Evolutionary conservation across 306 rosid genomes (phyloP), one percentile per base, ranked within the genome.

Genomic region (Prunus padus): DNA sequence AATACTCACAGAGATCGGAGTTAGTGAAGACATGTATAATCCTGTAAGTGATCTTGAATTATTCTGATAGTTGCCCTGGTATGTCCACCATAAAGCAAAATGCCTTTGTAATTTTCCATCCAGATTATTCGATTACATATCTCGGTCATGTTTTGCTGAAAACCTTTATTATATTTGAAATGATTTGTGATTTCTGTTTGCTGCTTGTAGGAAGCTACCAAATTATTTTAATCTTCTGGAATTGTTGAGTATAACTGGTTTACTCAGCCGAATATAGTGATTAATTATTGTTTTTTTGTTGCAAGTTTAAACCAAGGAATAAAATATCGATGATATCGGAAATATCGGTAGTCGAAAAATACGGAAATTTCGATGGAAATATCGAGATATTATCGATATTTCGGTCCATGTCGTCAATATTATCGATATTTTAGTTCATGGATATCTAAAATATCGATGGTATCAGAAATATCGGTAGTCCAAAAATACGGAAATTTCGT

Each of bases 1-100:
- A n/a, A 12, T 81, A 73, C 93, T 95, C 68, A 64, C 63, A 2
- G 92, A 90, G 84, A 72, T 90, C 62, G 99, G 99, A 87, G 71
- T 95, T 67, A 86, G 79, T 40, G 92, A 92, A 81, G 99, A 95
- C 82, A 85, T 95, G 99, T 92, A 90, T 82, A 79, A 87, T 84
- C 99, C 97, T 91, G 97, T 93, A 91, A 88, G 97, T 93, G 81
- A 63, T 79, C 82, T 79, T 83, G 68, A 76, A 71, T 72, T 77
- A 66, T 83, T 80, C 64, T 75, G 57, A 28, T 77, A 67, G 77
- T 74, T 84, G 71, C 33, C 59, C 31, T 70, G 77, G 62, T 76
- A 63, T 69, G 65, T 76, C 72, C 67, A 44, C 54, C 50, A 3
- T 50, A 49, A 22, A 76, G 67, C 33, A 69, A 11, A 65, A 18